phyloP scores from a whole-genome alignment of 176 grass and related monocot species.

The Miscanthus lutarioriparius region DNA sequence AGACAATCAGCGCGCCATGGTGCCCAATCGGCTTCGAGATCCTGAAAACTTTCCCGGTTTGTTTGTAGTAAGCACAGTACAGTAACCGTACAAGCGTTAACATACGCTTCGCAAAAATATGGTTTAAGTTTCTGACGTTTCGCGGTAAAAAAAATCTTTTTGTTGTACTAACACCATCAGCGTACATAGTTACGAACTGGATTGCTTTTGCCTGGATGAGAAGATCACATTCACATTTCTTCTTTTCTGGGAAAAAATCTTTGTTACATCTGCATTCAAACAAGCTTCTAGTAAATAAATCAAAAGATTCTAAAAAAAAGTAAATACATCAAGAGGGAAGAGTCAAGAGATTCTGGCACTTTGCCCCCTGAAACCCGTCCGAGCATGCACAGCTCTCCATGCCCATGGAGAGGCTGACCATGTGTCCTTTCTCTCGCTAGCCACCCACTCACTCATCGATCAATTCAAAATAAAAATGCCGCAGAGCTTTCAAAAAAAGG shows the following conservation, averaged over 20 bases:
- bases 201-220: neutral
- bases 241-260: neutral
- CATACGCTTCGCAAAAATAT: neutral
- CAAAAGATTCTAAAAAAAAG: neutral
- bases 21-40: neutral
- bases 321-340: neutral
- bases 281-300: neutral
- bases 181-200: neutral
- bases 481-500: slow-evolving; percentile 42
- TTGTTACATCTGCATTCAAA: neutral
- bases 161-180: neutral
- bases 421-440: slow-evolving; percentile 25
- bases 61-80: neutral
- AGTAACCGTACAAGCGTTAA: neutral
- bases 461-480: slow-evolving; percentile 24
- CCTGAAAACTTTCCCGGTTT: neutral
- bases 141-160: neutral
- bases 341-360: neutral
- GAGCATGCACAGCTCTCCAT: slow-evolving; percentile 25
- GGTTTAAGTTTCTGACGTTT: neutral
- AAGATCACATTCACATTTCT: neutral
- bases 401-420: slow-evolving; percentile 12
- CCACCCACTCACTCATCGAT: slow-evolving; percentile 16
- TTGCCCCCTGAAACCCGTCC: slow-evolving; percentile 21
- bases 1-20: slow-evolving; percentile 2